phyloP scores from a whole-genome alignment of 495 filamentous ascomycete genomes.

The Penicillium steckii region DNA sequence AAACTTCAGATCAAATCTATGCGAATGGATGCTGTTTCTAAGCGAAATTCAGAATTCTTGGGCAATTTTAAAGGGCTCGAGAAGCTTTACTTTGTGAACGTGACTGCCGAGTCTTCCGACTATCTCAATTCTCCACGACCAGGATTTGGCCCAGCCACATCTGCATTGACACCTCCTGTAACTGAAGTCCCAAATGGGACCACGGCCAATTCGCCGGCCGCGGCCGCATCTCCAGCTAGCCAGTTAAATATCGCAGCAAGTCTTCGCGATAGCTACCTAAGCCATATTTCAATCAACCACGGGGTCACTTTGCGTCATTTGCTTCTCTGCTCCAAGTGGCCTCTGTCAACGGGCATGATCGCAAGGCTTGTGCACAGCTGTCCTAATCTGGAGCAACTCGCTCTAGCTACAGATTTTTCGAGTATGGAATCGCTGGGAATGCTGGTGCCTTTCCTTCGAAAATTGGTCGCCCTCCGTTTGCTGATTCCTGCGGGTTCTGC shows the following conservation, averaged over 20 bases:
- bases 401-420: slow-evolving; percentile 43
- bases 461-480: slow-evolving; percentile 42
- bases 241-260: slow-evolving; percentile 22
- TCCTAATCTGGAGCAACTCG: slow-evolving; percentile 59
- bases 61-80: slow-evolving; percentile 39
- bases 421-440: slow-evolving; percentile 43
- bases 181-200: slow-evolving; percentile 18
- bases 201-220: slow-evolving; percentile 20
- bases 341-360: slow-evolving; percentile 47
- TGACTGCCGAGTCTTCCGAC: slow-evolving; percentile 28
- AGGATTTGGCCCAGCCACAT: slow-evolving; percentile 5
- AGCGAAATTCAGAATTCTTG: slow-evolving; percentile 41
- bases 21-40: slow-evolving; percentile 41
- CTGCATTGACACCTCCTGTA: slow-evolving; percentile 31
- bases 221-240: slow-evolving; percentile 25
- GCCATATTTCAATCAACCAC: slow-evolving; percentile 46
- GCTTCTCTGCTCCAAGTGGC: slow-evolving; percentile 57
- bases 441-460: slow-evolving; percentile 49
- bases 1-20: slow-evolving; percentile 37
- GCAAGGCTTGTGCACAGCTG: slow-evolving; percentile 51
- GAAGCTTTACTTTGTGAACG: slow-evolving; percentile 45
- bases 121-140: slow-evolving; percentile 29
- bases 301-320: slow-evolving; percentile 54
- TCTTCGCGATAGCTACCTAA: slow-evolving; percentile 45
- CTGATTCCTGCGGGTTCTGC: slow-evolving; percentile 34